Evolutionary conservation across 78 protist species (phyloP), one percentile per base, ranked within the genome.

Genomic region (Dictyostelium firmibasis): DNA sequence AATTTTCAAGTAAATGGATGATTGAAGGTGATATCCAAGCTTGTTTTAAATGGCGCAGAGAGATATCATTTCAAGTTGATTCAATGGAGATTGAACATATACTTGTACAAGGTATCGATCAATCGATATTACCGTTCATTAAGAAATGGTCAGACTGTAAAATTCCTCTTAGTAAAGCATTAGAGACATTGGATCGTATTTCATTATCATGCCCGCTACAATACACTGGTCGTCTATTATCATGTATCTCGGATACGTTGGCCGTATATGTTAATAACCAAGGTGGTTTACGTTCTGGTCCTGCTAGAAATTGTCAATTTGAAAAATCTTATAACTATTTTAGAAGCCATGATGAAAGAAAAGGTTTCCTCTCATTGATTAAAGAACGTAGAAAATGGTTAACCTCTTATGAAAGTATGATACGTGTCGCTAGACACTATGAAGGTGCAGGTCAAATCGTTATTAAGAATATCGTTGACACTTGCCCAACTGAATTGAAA

Each of bases 391-490:
- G 43, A 3, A 89, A 70, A 44, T 89, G 94, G 94, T 27, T 89
- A 14, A 47, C 50, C 35, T 47, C 83, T 16, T 33, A 53, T 36
- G 94, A 89, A 41, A 81, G 74, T 13, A 81, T 89, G 44, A 81
- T 89, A 29, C 23, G 81, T 18, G 94, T 85, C 11, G 94, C 94
- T 5, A 25, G 94, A 43, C 87, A 89, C 27, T 89, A 89, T 89
- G 94, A 89, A 43, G 87, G 88, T 31, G 94, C 94, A n/a, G 86
- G 87, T 4, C 94, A 89, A 81, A 64, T 89, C 2, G 78, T 89
- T 13, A 81, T 89, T 31, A 89, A 89, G 43, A 89, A 89, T 35
- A 81, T 89, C 0, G 94, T 89, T 5, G 79, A 84, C 16, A 35
- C 81, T 2, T 67, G 67, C 5, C 60, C 35, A 31, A 67, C 79